Conservation (phyloP, 139 green algal genomes). For the Micromonas commoda region DNA sequence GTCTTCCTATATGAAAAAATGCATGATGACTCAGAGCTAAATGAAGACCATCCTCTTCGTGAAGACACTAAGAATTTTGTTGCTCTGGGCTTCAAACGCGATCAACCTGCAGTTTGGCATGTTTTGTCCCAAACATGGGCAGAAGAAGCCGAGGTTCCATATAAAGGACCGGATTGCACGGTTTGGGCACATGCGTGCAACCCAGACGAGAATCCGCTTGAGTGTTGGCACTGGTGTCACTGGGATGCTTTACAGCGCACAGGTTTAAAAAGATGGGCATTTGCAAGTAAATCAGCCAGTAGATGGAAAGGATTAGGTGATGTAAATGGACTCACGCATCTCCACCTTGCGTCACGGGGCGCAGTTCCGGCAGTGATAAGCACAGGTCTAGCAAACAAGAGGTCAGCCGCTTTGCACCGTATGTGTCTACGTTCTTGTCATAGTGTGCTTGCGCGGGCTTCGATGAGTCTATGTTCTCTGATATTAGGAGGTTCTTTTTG, state of each 20-base stretch:
- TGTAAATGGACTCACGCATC: background rate
- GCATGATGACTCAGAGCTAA: background rate
- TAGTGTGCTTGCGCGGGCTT: background rate
- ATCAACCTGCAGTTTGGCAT: conserved; percentile 22
- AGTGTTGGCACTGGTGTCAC: conserved; percentile 27
- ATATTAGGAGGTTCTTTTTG: background rate
- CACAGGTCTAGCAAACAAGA: background rate
- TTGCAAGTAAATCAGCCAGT: no score
- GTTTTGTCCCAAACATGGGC: background rate
- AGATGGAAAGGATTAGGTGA: conserved; percentile 5
- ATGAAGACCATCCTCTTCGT: background rate
- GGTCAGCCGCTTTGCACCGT: background rate
- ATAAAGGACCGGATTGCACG: background rate
- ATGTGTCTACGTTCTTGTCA: conserved; percentile 10
- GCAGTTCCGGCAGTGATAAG: background rate
- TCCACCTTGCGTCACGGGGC: background rate
- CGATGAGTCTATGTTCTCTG: conserved; percentile 4
- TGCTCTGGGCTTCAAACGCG: conserved; percentile 7
- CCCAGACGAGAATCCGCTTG: conserved; percentile 8
- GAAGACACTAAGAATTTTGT: background rate
- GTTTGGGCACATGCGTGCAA: conserved; percentile 7
- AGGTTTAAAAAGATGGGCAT: background rate
- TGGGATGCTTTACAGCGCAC: conserved; percentile 14
- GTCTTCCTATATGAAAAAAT: background rate
- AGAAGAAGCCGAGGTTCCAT: background rate